Base-by-base conservation (phyloP, 306 rosid species). In the Inga oerstediana region DNA sequence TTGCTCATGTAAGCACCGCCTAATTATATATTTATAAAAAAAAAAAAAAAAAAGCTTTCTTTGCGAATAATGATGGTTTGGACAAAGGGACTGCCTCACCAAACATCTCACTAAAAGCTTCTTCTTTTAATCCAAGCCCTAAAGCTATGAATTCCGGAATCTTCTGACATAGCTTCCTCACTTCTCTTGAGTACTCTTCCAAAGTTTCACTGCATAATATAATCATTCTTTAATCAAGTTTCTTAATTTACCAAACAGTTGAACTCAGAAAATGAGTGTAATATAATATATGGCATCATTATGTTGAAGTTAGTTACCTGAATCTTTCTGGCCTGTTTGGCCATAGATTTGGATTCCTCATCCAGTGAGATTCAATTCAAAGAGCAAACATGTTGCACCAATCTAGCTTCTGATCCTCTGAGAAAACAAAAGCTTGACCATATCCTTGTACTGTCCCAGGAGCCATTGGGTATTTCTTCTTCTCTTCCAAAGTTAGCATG, bases 351-450 rank as follows among this genome's bases (percentile, higher is more conserved):
- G 91, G 95, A 85, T 80, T 87, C 82, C 98, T 90, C 62, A 88
- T 56, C 56, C 80, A 80, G 45, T 84, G 83, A 65, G 99, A 98
- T 83, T 84, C 84, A 85, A 97, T 75, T 80, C 94, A 98, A 81
- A 97, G 94, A 85, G 99, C 98, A 86, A 94, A 92, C 99, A 97
- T 97, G 88, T 97, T 94, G 85, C 98, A 94, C 98, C 99, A 97
- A 48, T 97, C 99, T 49, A 97, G 82, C 82, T 97, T 97, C 56
- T 97, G 99, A 80, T 94, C 94, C 90, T 97, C 97, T 67, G 99
- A 97, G 88, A 97, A 89, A 79, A 97, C 94, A 87, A 97, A 97
- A 58, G 99, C 99, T 59, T 97, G 98, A 22, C 99, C 99, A 73
- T 97, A 97, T 49, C 98, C 98, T 82, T 97, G 99, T 65, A 94